Percentiles rank a stretch among this genome's conserved stretches.
These are phyloP conservation scores for Seiridium unicorne DNA, from an alignment of 2,329 filamentous ascomycete genomes.

Conservation along the genomic window DNA sequence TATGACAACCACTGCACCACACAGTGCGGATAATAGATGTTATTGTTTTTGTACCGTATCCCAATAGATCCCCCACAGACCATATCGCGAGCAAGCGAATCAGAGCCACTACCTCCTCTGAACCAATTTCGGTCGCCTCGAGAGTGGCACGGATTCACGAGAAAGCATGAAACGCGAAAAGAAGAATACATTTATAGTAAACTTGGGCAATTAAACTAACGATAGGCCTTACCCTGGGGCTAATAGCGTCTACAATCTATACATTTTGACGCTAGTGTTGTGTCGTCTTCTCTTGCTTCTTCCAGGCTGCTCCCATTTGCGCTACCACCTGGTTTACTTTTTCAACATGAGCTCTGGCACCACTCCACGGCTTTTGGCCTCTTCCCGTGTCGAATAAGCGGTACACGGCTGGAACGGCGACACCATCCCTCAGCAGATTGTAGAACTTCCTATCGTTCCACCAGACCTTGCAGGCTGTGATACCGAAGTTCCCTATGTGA, in stretches of 20 bases:
- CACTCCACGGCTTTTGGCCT: background rate
- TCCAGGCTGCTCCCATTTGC: background rate
- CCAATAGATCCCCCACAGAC: too few species aligned
- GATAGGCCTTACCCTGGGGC: too few species aligned
- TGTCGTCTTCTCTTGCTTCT: background rate
- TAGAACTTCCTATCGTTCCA: conserved; percentile 1
- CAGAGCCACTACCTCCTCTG: too few species aligned
- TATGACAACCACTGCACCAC: too few species aligned
- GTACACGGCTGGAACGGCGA: background rate
- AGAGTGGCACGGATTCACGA: too few species aligned
- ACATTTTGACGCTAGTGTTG: background rate
- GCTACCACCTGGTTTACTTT: background rate
- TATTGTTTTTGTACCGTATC: too few species aligned
- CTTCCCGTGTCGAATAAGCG: background rate
- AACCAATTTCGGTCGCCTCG: too few species aligned
- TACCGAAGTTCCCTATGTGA: background rate
- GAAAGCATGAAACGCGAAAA: too few species aligned
- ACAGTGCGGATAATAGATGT: too few species aligned
- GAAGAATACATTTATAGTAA: too few species aligned
- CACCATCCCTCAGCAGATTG: conserved; percentile 2
- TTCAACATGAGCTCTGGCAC: background rate
- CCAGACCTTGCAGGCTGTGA: background rate
- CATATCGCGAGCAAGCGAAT: too few species aligned
- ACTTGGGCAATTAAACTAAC: too few species aligned
- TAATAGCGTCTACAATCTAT: background rate